These are phyloP conservation scores for Ganoderma boninense DNA, from an alignment of 1,284 basidiomycete species.

Conservation along the genomic window DNA sequence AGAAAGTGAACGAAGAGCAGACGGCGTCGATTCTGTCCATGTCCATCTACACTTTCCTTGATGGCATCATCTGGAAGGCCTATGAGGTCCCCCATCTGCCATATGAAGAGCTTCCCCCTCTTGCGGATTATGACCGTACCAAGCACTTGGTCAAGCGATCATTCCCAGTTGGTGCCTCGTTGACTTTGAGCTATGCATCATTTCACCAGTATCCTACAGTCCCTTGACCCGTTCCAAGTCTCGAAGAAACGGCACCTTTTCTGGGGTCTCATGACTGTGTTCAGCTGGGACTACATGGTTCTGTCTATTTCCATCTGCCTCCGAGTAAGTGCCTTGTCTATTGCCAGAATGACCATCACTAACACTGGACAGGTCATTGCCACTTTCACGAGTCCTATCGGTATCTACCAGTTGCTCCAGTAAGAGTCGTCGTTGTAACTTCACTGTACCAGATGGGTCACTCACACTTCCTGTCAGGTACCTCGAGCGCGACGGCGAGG, in stretches of 20 bases:
- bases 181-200: too few relatives aligned
- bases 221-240: constrained; percentile 39
- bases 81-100: constrained; percentile 37
- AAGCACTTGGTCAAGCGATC: constrained; percentile 47
- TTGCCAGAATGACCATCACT: background rate
- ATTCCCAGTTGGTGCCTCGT: constrained; percentile 32
- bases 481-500: constrained; percentile 50
- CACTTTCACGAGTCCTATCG: constrained; percentile 51
- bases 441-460: background rate
- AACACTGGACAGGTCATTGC: constrained; percentile 29
- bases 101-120: constrained; percentile 47
- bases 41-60: constrained; percentile 64
- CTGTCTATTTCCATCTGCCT: constrained; percentile 29
- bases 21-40: constrained; percentile 67
- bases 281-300: constrained; percentile 34
- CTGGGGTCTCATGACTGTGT: constrained; percentile 39
- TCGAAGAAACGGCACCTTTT: constrained; percentile 38
- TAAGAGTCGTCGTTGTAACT: constrained; percentile 21
- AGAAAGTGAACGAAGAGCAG: constrained; percentile 68
- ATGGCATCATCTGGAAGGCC: constrained; percentile 40
- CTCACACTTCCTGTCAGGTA: constrained; percentile 40
- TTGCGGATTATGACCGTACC: constrained; percentile 56
- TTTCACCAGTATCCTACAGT: background rate
- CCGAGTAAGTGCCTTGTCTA: constrained; percentile 19
- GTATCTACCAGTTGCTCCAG: constrained; percentile 52